Evolutionary conservation across 331 rosid genomes (phyloP), one percentile per base, ranked within the genome.

Genomic region (Pyracantha coccinea): DNA sequence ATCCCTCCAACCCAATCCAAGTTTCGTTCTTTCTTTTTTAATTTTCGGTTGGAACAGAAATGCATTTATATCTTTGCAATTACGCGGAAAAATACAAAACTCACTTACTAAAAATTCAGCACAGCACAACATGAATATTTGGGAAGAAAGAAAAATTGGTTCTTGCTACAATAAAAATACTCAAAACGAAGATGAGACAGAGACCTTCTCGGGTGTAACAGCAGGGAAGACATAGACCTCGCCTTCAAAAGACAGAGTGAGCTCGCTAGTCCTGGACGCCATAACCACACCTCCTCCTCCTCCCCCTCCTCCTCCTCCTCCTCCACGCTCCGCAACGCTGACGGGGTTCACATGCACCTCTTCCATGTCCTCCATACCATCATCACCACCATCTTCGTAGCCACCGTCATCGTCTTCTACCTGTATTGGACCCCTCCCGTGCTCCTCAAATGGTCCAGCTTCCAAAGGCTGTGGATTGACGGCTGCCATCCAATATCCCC

Each of bases 211-310:
- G 27, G 89, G 93, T 19, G 97, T 90, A 71, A 91, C 97, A 31
- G 92, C 88, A 9, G 97, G 97, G 74, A 94, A 94, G 58, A 94
- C 98, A 58, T 88, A 94, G 82, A 94, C 98, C 88, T 94, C 95
- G n/a, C 98, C 98, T 76, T 94, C 98, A 15, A 91, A 94, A 73
- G 98, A 94, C 68, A 94, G 97, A 71, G 98, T 91, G 77, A 94
- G 97, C 76, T 91, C 98, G 75, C 98, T 89, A 16, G 92, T 82
- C 79, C 97, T 90, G 15, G 85, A 76, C 71, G 87, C 83, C 86
- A 75, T 74, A 25, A 76, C 85, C 68, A 77, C 72, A 8, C 28
- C 75, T 19, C 64, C 35, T 35, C 58, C 74, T 32, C 32, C 75
- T 29, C 62, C 50, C 3, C 87, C 90, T 33, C 41, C 41, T 33